Percentiles rank a stretch among this genome's conserved stretches.
phyloP scores from a whole-genome alignment of 2,329 filamentous ascomycete genomes.

The Stagonosporopsis vannaccii region DNA sequence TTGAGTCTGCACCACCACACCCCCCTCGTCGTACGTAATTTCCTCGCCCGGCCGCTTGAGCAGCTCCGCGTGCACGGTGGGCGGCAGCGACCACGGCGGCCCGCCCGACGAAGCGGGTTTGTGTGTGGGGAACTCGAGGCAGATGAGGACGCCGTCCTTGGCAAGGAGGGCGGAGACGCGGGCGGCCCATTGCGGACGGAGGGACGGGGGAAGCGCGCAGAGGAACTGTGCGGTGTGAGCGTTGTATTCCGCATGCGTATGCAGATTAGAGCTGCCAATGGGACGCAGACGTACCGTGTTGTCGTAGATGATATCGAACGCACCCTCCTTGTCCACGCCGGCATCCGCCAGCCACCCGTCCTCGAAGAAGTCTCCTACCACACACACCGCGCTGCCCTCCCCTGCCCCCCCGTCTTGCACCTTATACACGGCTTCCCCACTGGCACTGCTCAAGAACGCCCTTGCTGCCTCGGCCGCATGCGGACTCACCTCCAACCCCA shows the following conservation, averaged over 20 bases:
- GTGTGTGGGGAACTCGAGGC: conserved; percentile 79
- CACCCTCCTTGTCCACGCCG: conserved; percentile 16
- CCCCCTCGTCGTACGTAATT: conserved; percentile 66
- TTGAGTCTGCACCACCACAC: conserved; percentile 58
- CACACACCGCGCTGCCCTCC: conserved; percentile 62
- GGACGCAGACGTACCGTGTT: conserved; percentile 66
- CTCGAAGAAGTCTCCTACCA: conserved; percentile 72
- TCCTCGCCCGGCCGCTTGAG: conserved; percentile 73
- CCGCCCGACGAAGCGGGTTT: conserved; percentile 72
- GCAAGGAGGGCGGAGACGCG: conserved; percentile 63
- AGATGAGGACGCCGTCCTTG: conserved; percentile 62
- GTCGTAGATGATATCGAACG: conserved; percentile 73
- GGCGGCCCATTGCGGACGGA: conserved; percentile 65
- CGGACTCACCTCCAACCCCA: conserved; percentile 73
- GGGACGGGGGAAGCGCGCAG: conserved; percentile 62
- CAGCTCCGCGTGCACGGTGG: conserved; percentile 75
- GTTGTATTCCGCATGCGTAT: too few relatives aligned
- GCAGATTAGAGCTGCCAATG: too few relatives aligned
- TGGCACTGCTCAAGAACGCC: conserved; percentile 46
- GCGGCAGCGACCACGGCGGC: conserved; percentile 75
- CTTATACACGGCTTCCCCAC: conserved; percentile 48
- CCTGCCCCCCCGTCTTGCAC: conserved; percentile 54
- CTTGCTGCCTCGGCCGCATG: conserved; percentile 58
- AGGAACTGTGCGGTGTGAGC: conserved; percentile 59
- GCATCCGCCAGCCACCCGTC: conserved; percentile 61